Evolutionary conservation across 306 rosid genomes (phyloP).

Genomic region (Cucumis hystrix): DNA sequence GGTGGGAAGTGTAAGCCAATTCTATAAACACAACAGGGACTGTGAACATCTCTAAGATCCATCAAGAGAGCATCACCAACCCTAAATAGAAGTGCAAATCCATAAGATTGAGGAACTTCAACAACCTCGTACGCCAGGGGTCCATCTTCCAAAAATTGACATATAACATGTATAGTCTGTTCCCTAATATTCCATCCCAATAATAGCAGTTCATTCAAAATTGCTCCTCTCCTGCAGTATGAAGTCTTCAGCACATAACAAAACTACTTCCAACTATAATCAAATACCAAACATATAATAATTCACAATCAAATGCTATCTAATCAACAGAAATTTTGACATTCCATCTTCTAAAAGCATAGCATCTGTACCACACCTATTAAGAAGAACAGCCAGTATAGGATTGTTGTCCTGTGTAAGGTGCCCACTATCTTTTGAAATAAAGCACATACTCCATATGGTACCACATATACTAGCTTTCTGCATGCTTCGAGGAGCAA

Average conservation of each 20-base stretch:
- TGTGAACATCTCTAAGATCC: conserved; percentile 69
- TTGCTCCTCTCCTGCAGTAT: conserved; percentile 44
- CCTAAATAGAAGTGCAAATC: conserved; percentile 74
- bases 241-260: conserved; percentile 4
- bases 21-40: conserved; percentile 51
- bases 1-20: conserved; percentile 53
- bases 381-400: conserved; percentile 66
- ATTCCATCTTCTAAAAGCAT: not conserved
- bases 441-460: conserved; percentile 93
- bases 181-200: conserved; percentile 73
- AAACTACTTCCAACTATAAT: conserved; percentile 10
- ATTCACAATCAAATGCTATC: conserved; percentile 8
- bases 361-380: conserved; percentile 63
- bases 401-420: conserved; percentile 54
- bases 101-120: conserved; percentile 72
- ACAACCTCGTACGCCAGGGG: conserved; percentile 62
- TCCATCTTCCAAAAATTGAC: conserved; percentile 56
- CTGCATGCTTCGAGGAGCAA: conserved; percentile 30
- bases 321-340: conserved; percentile 5
- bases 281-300: conserved; percentile 11
- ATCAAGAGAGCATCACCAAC: conserved; percentile 78
- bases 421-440: conserved; percentile 47
- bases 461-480: conserved; percentile 47
- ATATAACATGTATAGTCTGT: conserved; percentile 28
- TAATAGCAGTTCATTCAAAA: conserved; percentile 52